phyloP scores from a whole-genome alignment of 2,329 filamentous ascomycete species.

The Rugonectria rugulosa region DNA sequence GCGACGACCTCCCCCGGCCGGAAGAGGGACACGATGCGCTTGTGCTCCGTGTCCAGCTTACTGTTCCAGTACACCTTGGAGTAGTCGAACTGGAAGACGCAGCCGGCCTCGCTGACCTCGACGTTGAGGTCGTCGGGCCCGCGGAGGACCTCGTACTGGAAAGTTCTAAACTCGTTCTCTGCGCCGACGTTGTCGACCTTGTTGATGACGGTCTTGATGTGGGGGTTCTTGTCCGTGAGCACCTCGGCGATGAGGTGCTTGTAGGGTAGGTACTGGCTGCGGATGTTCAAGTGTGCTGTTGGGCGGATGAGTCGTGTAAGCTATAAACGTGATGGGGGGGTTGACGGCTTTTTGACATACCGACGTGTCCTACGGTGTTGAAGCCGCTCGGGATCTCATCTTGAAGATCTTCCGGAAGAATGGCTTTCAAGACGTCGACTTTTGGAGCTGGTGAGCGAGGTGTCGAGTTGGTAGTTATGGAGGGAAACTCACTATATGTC shows the following conservation, averaged over 20 bases:
- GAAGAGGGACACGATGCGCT: slow-evolving; percentile 79
- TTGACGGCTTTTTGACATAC: slow-evolving; percentile 54
- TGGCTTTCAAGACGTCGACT: slow-evolving; percentile 83
- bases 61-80: slow-evolving; percentile 98
- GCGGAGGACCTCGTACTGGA: slow-evolving; percentile 87
- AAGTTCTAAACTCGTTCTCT: slow-evolving; percentile 88
- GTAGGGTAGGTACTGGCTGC: slow-evolving; percentile 82
- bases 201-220: slow-evolving; percentile 90
- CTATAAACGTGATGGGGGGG: not conserved
- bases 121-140: slow-evolving; percentile 86
- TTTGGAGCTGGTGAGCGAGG: slow-evolving; percentile 26
- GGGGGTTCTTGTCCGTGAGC: slow-evolving; percentile 86
- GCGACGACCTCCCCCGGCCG: slow-evolving; percentile 86
- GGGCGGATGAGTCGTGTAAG: no score
- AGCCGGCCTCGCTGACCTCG: slow-evolving; percentile 80
- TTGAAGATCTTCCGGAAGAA: slow-evolving; percentile 81
- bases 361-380: slow-evolving; percentile 86
- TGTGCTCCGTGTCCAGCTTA: slow-evolving; percentile 88
- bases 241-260: slow-evolving; percentile 86
- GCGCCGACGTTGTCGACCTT: slow-evolving; percentile 89
- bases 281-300: slow-evolving; percentile 87
- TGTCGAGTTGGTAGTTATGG: not conserved
- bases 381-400: slow-evolving; percentile 87
- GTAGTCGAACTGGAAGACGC: slow-evolving; percentile 92
- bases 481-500: slow-evolving; percentile 70